Evolutionary conservation across 768 basidiomycete genomes (phyloP), one percentile per base, ranked within the genome.

Genomic region (Coprinellus aureogranulatus): DNA sequence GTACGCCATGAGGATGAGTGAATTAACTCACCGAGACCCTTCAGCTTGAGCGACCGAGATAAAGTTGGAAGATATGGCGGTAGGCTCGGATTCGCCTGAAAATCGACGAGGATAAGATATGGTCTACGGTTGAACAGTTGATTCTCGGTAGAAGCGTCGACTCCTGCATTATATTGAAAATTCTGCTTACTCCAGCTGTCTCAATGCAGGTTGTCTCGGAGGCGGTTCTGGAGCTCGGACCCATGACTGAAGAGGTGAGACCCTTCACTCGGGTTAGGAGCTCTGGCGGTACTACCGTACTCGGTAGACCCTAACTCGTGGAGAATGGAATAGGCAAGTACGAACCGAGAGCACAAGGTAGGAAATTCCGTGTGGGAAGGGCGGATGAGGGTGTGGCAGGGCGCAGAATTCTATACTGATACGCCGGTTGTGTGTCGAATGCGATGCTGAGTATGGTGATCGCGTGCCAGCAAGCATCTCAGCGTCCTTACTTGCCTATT

Each of bases 1-100:
- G 56, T 27, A 5, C 10, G 31, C 56, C 56, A 57, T 52, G 56
- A 57, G 56, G 56, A 30, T 23, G n/a, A 11, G 55, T 16, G 40
- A n/a, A 42, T 37, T 30, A 16, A 42, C 56, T 51, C 44, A 52
- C 56, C 56, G 40, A 31, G 9, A 49, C 34, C 54, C 48, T 49
- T 37, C n/a, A 39, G 50, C 50, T 25, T 37, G 31, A n/a, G 40
- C 22, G 50, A 42, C 18, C 20, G 10, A 57, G 54, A 49, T 57
- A 57, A 57, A 41, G 48, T 52, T 44, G 50, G 20, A 16, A 20
- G 31, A 52, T 39, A 52, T 37, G 31, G 50, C 34, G 34, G 50
- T 18, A 51, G 20, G 10, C 28, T 27, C 39, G 11, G 31, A 34
- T 20, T 52, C 50, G 31, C 27, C 50, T 49, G 50, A 39, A 10